Evolutionary conservation across 352 stramenopile species (phyloP).

Genomic region (Globisporangium lucens): DNA sequence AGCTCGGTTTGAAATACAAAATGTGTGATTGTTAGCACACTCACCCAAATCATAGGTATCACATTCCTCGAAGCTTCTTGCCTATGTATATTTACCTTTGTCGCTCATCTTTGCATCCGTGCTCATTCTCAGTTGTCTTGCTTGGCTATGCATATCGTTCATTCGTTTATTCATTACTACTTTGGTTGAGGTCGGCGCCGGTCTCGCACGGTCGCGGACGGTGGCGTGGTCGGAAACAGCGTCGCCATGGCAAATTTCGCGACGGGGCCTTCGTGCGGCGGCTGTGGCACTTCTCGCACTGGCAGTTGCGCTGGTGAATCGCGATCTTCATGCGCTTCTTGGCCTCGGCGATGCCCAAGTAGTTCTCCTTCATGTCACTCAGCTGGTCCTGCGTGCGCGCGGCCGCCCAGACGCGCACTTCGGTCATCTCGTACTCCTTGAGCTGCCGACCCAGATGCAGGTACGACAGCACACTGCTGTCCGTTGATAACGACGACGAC

Average conservation of each 20-base stretch:
- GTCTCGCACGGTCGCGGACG: slow-evolving; percentile 30
- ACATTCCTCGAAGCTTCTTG: not conserved
- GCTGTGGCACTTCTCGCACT: slow-evolving; percentile 70
- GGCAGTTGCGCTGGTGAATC: slow-evolving; percentile 82
- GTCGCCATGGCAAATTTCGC: slow-evolving; percentile 28
- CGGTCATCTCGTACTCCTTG: slow-evolving; percentile 62
- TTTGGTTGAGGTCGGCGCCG: slow-evolving; percentile 35
- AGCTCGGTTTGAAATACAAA: slow-evolving; percentile 28
- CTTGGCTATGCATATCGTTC: not conserved
- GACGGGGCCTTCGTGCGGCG: slow-evolving; percentile 42
- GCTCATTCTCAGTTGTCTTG: not conserved
- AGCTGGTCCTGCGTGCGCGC: slow-evolving; percentile 70
- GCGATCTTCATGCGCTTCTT: slow-evolving; percentile 84
- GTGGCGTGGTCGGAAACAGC: slow-evolving; percentile 45
- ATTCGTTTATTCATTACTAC: not conserved
- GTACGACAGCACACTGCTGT: slow-evolving; percentile 24
- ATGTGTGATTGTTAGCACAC: slow-evolving; percentile 3
- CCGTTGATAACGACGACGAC: not conserved
- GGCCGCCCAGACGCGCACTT: slow-evolving; percentile 76
- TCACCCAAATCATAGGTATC: not conserved
- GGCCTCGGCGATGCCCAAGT: slow-evolving; percentile 75
- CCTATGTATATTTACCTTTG: not conserved
- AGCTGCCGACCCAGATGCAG: slow-evolving; percentile 48
- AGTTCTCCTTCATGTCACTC: slow-evolving; percentile 86
- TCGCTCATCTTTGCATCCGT: not conserved